Conservation (phyloP, 2,329 filamentous ascomycete genomes). For the Cercospora brassicicola region DNA sequence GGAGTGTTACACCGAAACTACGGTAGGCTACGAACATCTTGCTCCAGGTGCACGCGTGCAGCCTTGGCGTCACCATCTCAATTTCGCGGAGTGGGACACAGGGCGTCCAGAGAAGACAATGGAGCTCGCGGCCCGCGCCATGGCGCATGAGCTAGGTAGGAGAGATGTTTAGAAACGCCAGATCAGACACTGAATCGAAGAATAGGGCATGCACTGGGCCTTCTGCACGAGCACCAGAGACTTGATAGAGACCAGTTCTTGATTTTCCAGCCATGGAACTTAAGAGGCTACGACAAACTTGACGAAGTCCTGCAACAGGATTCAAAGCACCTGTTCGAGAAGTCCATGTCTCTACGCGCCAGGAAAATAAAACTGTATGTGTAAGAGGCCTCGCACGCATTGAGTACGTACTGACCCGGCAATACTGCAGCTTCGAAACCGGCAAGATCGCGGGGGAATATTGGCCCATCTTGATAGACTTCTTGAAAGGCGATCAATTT, state of each 20-base stretch:
- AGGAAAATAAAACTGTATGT: not conserved
- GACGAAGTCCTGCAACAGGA: slow-evolving; percentile 3
- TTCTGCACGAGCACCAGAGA: slow-evolving; percentile 25
- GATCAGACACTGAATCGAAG: not conserved
- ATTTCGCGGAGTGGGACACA: slow-evolving; percentile 6
- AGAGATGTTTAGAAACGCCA: not conserved
- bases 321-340: slow-evolving; percentile 7
- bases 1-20: slow-evolving; percentile 19
- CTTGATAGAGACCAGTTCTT: slow-evolving; percentile 22
- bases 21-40: slow-evolving; percentile 22
- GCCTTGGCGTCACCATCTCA: slow-evolving; percentile 9
- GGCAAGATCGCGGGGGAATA: not conserved
- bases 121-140: slow-evolving; percentile 1
- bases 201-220: slow-evolving; percentile 25
- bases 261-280: slow-evolving; percentile 9
- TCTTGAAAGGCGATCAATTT: not conserved
- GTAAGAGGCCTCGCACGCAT: not conserved
- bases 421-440: not conserved
- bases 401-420: not conserved
- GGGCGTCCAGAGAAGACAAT: not conserved
- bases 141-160: slow-evolving; percentile 26
- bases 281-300: slow-evolving; percentile 15
- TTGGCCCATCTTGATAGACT: not conserved
- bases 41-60: not conserved
- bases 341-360: not conserved